phyloP scores from a whole-genome alignment of 176 grass and related monocot genomes.

The Tillandsia leiboldiana region DNA sequence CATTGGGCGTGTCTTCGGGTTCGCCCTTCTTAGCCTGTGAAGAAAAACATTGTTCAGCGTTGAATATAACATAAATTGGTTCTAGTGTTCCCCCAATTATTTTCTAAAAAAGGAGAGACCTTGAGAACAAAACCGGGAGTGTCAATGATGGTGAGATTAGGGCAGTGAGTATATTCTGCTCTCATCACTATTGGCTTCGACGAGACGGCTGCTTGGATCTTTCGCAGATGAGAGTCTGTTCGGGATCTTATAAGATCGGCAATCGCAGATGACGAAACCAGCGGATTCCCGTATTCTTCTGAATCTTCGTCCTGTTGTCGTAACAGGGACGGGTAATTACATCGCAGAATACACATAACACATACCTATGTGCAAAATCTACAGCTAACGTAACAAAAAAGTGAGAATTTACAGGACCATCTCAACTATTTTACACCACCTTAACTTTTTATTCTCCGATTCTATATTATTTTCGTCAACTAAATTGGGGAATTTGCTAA shows the following conservation, averaged over 20 bases:
- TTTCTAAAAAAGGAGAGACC: conserved; percentile 17
- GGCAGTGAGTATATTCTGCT: conserved; percentile 94
- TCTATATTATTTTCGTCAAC: too few species aligned
- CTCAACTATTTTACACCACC: too few species aligned
- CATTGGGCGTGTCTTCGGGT: conserved; percentile 72
- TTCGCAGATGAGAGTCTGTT: conserved; percentile 72
- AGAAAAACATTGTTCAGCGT: not conserved
- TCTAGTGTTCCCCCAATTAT: not conserved
- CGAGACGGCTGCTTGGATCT: conserved; percentile 68
- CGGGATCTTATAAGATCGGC: conserved; percentile 86
- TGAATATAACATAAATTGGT: conserved; percentile 4
- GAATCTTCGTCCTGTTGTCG: conserved; percentile 79
- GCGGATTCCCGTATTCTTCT: conserved; percentile 81
- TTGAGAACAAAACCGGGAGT: conserved; percentile 97
- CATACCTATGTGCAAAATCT: too few species aligned
- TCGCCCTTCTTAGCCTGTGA: conserved; percentile 91
- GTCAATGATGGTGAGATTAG: conserved; percentile 99
- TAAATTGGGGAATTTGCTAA: too few species aligned
- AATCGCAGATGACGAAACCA: conserved; percentile 55
- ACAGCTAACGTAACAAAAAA: too few species aligned
- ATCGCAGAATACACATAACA: not conserved
- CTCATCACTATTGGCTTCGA: conserved; percentile 94
- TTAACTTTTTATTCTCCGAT: too few species aligned
- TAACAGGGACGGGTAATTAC: not conserved
- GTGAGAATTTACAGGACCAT: too few species aligned